A percentile compares a stretch with the other conserved stretches of the same genome.
phyloP scores from a whole-genome alignment of 1,284 basidiomycete species.

The Microbotryum saponariae region DNA sequence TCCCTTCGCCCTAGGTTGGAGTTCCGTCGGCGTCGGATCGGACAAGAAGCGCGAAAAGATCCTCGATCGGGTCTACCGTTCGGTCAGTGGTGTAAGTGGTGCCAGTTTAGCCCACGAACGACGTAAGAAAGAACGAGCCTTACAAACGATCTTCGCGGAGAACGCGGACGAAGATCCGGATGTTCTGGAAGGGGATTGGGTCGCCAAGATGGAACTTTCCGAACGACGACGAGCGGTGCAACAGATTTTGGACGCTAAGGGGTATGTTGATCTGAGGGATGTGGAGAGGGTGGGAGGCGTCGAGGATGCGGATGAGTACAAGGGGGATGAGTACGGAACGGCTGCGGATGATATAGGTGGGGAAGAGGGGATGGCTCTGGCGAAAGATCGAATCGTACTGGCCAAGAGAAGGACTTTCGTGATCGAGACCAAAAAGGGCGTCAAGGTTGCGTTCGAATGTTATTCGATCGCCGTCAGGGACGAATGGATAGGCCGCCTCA shows the following conservation, averaged over 20 bases:
- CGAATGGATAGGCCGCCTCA: slow-evolving; percentile 32
- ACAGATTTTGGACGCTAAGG: slow-evolving; percentile 26
- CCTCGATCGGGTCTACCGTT: background rate
- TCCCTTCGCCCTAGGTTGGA: slow-evolving; percentile 23
- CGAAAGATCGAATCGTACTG: slow-evolving; percentile 9
- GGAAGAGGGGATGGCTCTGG: slow-evolving; percentile 6
- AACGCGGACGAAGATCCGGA: background rate
- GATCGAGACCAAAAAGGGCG: slow-evolving; percentile 11
- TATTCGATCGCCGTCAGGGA: slow-evolving; percentile 26
- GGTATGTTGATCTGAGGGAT: slow-evolving; percentile 26
- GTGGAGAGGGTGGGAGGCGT: slow-evolving; percentile 19
- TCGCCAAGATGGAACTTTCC: slow-evolving; percentile 9
- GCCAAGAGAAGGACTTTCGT: slow-evolving; percentile 15
- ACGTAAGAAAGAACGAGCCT: background rate
- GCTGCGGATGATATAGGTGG: slow-evolving; percentile 13
- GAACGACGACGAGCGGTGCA: slow-evolving; percentile 14
- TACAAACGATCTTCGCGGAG: background rate
- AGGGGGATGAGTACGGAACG: slow-evolving; percentile 1
- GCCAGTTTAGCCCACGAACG: background rate
- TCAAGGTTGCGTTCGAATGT: slow-evolving; percentile 24
- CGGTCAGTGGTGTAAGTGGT: background rate
- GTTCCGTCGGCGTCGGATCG: slow-evolving; percentile 8
- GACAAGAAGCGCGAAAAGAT: slow-evolving; percentile 13
- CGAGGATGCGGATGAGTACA: slow-evolving; percentile 4
- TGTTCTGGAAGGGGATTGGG: slow-evolving; percentile 4